Conservation (phyloP, 306 rosid species). For the Prunus davidiana region DNA sequence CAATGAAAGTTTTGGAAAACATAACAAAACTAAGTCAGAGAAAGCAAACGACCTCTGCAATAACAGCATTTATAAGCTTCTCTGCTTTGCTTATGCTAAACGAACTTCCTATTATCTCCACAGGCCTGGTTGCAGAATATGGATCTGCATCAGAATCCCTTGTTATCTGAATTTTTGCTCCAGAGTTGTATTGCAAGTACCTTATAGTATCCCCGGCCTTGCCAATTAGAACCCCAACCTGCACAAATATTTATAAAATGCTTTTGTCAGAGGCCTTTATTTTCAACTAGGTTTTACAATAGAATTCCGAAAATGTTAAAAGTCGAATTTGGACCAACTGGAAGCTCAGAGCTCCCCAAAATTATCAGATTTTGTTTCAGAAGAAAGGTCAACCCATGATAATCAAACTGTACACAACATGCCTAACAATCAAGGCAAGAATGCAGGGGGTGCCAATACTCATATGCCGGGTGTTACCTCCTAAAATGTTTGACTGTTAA, state of each 20-base stretch:
- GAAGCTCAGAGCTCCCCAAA: neutral
- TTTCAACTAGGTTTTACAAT: neutral
- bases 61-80: conserved; percentile 82
- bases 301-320: neutral
- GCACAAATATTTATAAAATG: conserved; percentile 23
- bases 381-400: too few relatives aligned
- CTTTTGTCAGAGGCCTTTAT: conserved; percentile 5
- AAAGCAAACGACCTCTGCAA: conserved; percentile 65
- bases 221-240: conserved; percentile 99
- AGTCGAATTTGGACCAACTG: neutral
- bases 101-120: conserved; percentile 74
- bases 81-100: conserved; percentile 86
- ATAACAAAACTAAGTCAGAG: neutral
- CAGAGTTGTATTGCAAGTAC: conserved; percentile 84
- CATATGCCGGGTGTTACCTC: neutral
- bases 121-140: conserved; percentile 59
- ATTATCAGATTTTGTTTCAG: too few relatives aligned
- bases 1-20: neutral
- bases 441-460: neutral
- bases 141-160: conserved; percentile 92
- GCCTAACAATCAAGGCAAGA: neutral
- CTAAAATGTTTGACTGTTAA: neutral
- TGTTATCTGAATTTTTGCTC: conserved; percentile 92
- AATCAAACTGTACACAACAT: neutral
- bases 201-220: conserved; percentile 96